phyloP scores from a whole-genome alignment of 148 eudicot genomes.

The Rhododendron ovatum region DNA sequence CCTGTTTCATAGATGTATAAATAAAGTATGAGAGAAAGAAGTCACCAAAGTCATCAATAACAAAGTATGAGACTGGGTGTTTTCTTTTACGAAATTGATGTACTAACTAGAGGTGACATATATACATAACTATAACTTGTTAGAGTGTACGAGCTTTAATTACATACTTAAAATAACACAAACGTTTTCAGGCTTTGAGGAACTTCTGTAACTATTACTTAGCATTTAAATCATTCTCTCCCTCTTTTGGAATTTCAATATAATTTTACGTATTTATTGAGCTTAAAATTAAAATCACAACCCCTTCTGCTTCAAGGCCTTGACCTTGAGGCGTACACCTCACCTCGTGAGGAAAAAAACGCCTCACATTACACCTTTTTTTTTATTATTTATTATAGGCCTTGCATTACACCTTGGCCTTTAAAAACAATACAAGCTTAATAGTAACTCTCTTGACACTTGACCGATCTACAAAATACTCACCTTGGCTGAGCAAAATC shows the following conservation, averaged over 20 bases:
- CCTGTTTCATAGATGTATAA: background rate
- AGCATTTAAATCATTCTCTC: background rate
- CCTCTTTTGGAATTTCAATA: background rate
- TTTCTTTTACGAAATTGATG: background rate
- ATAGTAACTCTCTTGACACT: background rate
- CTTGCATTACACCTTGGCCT: background rate
- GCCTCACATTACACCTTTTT: no score
- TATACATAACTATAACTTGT: no score
- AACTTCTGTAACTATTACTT: background rate
- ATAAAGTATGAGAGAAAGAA: background rate
- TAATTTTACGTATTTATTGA: background rate
- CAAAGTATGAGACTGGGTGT: background rate
- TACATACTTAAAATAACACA: background rate
- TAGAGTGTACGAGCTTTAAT: background rate
- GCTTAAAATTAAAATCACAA: background rate
- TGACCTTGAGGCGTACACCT: background rate
- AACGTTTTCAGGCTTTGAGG: background rate
- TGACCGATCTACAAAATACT: slow-evolving; percentile 2
- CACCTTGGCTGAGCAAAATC: slow-evolving; percentile 58
- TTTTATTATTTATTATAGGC: no score
- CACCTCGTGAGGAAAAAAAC: background rate
- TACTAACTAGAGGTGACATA: no score
- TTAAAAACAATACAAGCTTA: background rate
- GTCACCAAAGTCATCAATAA: background rate
- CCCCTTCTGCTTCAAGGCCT: background rate